Percentiles rank a stretch among this genome's conserved stretches.
phyloP scores from a whole-genome alignment of 176 grass and related monocot genomes.

The Ananas comosus region DNA sequence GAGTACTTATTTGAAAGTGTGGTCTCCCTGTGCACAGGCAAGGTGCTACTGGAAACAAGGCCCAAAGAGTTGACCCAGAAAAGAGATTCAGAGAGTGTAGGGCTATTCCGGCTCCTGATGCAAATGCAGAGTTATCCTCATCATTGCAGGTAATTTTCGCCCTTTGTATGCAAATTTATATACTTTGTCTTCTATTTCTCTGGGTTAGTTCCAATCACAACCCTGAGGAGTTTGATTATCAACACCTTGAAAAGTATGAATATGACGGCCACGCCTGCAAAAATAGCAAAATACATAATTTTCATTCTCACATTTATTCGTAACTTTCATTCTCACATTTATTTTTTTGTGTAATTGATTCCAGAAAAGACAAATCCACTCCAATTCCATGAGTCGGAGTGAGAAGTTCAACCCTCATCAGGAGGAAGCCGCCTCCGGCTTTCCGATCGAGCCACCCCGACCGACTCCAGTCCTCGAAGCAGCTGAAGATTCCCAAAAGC shows the following conservation, averaged over 20 bases:
- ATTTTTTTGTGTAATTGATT: constrained; percentile 4
- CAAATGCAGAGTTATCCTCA: constrained; percentile 89
- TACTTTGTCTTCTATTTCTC: no score
- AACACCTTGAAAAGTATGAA: no score
- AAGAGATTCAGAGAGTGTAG: constrained; percentile 55
- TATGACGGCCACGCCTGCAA: not conserved
- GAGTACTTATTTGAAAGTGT: not conserved
- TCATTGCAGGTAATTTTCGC: constrained; percentile 63
- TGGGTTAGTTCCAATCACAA: no score
- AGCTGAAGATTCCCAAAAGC: constrained; percentile 31
- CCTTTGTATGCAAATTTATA: no score
- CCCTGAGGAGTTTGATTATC: no score
- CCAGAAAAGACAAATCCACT: constrained; percentile 69
- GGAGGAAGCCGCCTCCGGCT: constrained; percentile 82
- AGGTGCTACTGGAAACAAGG: constrained; percentile 49
- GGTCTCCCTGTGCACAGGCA: constrained; percentile 31
- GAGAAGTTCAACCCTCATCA: constrained; percentile 79
- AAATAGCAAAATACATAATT: not conserved
- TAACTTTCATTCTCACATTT: not conserved
- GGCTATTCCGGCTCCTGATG: constrained; percentile 92
- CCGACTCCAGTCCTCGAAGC: constrained; percentile 36
- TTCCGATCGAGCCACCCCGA: constrained; percentile 75
- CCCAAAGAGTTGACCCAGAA: constrained; percentile 51
- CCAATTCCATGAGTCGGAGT: constrained; percentile 66
- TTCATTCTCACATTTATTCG: not conserved